Base-by-base conservation (phyloP, 805 yeast species). In the Saccharomycopsis capsularis region DNA sequence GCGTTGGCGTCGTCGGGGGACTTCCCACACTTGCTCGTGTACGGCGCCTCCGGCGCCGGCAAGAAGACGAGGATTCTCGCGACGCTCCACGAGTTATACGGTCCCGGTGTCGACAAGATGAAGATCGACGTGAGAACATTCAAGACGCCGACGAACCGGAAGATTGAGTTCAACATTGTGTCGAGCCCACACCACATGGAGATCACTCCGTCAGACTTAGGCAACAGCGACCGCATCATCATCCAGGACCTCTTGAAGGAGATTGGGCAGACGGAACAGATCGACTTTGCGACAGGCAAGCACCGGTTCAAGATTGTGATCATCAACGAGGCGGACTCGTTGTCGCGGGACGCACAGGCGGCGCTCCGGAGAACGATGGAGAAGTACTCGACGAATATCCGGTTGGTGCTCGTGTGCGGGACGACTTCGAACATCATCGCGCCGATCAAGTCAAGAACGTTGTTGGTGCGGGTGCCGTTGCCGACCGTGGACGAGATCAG, bases 21-120 rank as follows among this genome's bases (percentile, higher is more conserved):
- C 63, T 82, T 93, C 60, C 99, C 99, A 1, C 99, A 93, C 68
- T 65, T 93, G 42, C 68, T 93, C 24, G 77, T 93, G 2, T 91
- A 91, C 62, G 99, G 99, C 0, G 98, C 99, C 1, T 80, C 89
- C 34, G 99, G 99, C 3, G 87, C 95, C 15, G 99, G 99, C 51
- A 93, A 93, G 63, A 95, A 93, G 69, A 93, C 99, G 7, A 76
- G 99, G 55, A 85, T 89, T 5, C 74, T 88, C 64, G 80, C 95
- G 4, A 73, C 95, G 1, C 67, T 93, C 46, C 73, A 79, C 48
- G 87, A 87, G 56, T 72, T 93, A 32, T 93, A 82, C 60, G 98
- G 98, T 0, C 64, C 84, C 2, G 84, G 83, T 47, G 87, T 86
- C 18, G 90, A 85, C 55, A 85, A 81, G 58, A 71, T 85, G 69